These are phyloP conservation scores for Periconia digitata DNA, from an alignment of 2,329 filamentous ascomycete genomes.

Conservation along the genomic window DNA sequence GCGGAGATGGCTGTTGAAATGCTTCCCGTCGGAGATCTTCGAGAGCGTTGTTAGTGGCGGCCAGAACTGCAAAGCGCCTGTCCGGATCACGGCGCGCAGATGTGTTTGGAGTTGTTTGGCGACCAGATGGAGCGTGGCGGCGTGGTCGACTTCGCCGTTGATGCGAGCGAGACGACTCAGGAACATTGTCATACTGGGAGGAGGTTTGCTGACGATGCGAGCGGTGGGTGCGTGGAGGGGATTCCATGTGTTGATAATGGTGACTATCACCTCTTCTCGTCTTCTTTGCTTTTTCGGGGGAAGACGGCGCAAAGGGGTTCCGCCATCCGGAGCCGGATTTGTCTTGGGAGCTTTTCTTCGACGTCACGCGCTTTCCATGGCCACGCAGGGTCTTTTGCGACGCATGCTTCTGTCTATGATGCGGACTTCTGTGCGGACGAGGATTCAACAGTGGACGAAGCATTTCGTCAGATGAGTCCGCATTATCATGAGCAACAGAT, in stretches of 20 bases:
- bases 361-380: slow-evolving; percentile 39
- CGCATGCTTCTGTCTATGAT: slow-evolving; percentile 32
- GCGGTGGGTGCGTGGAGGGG: slow-evolving; percentile 31
- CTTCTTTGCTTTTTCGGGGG: slow-evolving; percentile 35
- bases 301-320: slow-evolving; percentile 34
- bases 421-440: slow-evolving; percentile 36
- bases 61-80: slow-evolving; percentile 40
- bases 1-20: slow-evolving; percentile 37
- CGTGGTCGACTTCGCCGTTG: slow-evolving; percentile 30
- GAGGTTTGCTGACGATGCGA: slow-evolving; percentile 28
- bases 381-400: slow-evolving; percentile 39
- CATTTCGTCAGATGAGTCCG: slow-evolving; percentile 37
- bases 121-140: slow-evolving; percentile 22
- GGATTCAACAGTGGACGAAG: slow-evolving; percentile 41
- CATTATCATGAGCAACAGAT: slow-evolving; percentile 23
- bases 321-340: slow-evolving; percentile 29
- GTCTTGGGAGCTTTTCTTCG: slow-evolving; percentile 28
- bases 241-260: slow-evolving; percentile 30
- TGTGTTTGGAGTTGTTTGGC: slow-evolving; percentile 36
- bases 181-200: slow-evolving; percentile 11
- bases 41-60: slow-evolving; percentile 40
- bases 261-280: slow-evolving; percentile 24
- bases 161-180: slow-evolving; percentile 24
- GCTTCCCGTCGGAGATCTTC: slow-evolving; percentile 40
- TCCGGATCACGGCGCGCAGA: slow-evolving; percentile 37